Conservation (phyloP, 2,329 filamentous ascomycete genomes). For the Diaporthe capsici region DNA sequence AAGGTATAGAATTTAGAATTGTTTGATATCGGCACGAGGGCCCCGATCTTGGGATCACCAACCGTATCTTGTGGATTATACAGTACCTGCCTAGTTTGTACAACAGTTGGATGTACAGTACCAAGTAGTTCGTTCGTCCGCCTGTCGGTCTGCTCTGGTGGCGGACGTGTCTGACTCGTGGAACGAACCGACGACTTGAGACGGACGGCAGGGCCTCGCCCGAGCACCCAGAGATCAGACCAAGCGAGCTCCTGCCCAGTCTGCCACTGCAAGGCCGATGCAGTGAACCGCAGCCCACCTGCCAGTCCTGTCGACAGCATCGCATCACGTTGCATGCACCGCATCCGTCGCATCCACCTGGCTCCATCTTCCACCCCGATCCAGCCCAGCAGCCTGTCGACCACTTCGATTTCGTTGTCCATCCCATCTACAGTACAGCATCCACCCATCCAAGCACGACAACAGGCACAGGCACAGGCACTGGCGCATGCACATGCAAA, state of each 20-base stretch:
- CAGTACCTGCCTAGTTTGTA: background rate
- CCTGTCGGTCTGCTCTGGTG: background rate
- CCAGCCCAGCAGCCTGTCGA: background rate
- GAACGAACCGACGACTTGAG: conserved; percentile 19
- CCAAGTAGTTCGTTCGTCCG: background rate
- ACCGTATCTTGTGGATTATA: background rate
- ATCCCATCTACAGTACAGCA: background rate
- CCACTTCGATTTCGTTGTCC: background rate
- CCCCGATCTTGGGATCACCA: conserved; percentile 23
- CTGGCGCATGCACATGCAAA: background rate
- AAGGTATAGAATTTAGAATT: conserved; percentile 4
- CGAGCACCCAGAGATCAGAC: conserved; percentile 11
- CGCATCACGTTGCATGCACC: conserved; percentile 16
- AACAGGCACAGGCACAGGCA: background rate
- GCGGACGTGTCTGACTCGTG: conserved; percentile 9
- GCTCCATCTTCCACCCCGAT: background rate
- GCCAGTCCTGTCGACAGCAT: background rate
- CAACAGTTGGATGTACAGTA: background rate
- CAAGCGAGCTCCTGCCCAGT: background rate
- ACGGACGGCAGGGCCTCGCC: conserved; percentile 26
- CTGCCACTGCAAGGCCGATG: background rate
- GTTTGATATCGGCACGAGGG: conserved; percentile 18
- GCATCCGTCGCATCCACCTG: conserved; percentile 3
- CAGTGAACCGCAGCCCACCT: background rate
- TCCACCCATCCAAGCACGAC: background rate